Percentiles rank a stretch among this genome's conserved stretches.
Conservation (phyloP, 257 asterid species). For the Petrea volubilis region DNA sequence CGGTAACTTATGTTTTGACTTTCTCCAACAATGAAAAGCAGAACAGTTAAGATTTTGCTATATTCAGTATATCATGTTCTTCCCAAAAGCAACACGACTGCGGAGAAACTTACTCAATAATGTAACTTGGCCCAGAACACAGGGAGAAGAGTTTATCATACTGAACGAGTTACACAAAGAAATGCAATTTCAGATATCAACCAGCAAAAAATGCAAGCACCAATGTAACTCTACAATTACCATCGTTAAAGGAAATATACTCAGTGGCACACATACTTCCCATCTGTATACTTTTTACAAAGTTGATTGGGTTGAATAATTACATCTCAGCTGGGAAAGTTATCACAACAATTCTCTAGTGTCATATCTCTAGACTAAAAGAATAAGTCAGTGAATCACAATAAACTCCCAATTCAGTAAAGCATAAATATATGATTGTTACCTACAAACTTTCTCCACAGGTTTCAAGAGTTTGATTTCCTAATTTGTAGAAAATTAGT, state of each 20-base stretch:
- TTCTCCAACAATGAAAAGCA: neutral
- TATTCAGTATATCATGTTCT: conserved; percentile 1
- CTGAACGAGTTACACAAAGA: too few relatives aligned
- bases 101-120: too few relatives aligned
- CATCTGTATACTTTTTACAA: neutral
- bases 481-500: neutral
- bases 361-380: neutral
- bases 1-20: neutral
- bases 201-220: too few relatives aligned
- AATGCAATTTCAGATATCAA: too few relatives aligned
- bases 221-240: too few relatives aligned
- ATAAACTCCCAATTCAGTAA: neutral
- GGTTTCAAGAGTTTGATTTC: neutral
- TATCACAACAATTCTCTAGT: neutral
- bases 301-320: neutral
- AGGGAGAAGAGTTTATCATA: too few relatives aligned
- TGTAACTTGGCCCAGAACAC: too few relatives aligned
- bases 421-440: neutral
- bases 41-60: neutral
- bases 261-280: neutral
- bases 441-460: neutral
- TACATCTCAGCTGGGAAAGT: neutral
- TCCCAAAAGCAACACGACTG: too few relatives aligned
- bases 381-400: neutral
- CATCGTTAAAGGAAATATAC: too few relatives aligned